These are phyloP conservation scores for Colletotrichum tofieldiae DNA, from an alignment of 2,329 filamentous ascomycete species.

Conservation along the genomic window DNA sequence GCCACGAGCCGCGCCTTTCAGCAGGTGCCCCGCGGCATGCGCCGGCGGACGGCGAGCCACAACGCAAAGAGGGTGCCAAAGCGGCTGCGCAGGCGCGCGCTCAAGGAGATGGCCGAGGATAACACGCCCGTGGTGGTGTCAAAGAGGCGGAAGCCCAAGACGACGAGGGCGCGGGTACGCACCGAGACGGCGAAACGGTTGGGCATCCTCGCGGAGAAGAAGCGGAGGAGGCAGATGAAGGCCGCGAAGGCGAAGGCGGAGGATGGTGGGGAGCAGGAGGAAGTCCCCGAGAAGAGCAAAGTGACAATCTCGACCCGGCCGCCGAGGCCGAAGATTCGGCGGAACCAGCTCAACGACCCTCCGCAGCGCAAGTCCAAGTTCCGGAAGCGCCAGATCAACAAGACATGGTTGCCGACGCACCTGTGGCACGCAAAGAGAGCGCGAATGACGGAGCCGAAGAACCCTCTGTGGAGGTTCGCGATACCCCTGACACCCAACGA, in stretches of 20 bases:
- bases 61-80: constrained; percentile 93
- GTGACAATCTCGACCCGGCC: constrained; percentile 57
- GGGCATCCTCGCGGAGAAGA: constrained; percentile 73
- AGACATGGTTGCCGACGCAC: constrained; percentile 96
- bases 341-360: constrained; percentile 77
- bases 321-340: constrained; percentile 77
- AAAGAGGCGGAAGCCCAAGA: constrained; percentile 73
- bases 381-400: constrained; percentile 86
- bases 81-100: constrained; percentile 79
- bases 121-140: constrained; percentile 87
- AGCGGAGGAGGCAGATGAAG: constrained; percentile 62
- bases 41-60: constrained; percentile 92
- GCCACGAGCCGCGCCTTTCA: constrained; percentile 86
- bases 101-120: constrained; percentile 85
- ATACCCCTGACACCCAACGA: constrained; percentile 88
- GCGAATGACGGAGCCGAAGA: constrained; percentile 84
- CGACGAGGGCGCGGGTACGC: constrained; percentile 73
- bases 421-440: constrained; percentile 94
- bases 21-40: constrained; percentile 86
- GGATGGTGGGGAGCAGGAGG: constrained; percentile 49
- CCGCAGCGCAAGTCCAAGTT: constrained; percentile 75
- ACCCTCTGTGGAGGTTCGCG: constrained; percentile 91
- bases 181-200: constrained; percentile 83
- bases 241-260: constrained; percentile 51
- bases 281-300: constrained; percentile 42